Evolutionary conservation across 2,329 filamentous ascomycete species (phyloP).

Genomic region (Chaetomium globosum): DNA sequence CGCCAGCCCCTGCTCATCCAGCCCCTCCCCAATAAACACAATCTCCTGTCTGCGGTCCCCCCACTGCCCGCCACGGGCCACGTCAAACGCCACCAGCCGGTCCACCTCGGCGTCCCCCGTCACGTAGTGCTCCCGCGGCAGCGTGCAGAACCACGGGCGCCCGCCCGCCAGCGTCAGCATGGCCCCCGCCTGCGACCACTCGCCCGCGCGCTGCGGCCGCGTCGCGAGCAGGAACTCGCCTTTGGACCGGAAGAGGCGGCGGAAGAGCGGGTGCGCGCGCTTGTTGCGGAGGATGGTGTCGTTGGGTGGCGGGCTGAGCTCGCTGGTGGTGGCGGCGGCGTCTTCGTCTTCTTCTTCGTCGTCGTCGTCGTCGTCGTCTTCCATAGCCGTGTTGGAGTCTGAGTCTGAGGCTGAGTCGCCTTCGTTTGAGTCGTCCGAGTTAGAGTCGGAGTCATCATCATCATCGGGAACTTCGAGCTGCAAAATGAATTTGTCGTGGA

Average conservation of each 20-base stretch:
- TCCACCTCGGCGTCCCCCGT: slow-evolving; percentile 54
- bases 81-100: slow-evolving; percentile 45
- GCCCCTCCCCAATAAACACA: slow-evolving; percentile 71
- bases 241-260: not conserved
- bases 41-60: slow-evolving; percentile 72
- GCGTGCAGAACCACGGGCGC: slow-evolving; percentile 54
- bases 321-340: too few relatives aligned
- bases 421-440: not conserved
- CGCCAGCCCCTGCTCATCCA: slow-evolving; percentile 57
- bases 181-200: not conserved
- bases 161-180: not conserved
- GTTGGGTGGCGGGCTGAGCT: not conserved
- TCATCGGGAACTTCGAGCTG: not conserved
- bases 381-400: not conserved
- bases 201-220: not conserved
- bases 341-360: not conserved
- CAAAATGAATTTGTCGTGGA: not conserved
- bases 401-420: too few relatives aligned
- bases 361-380: too few relatives aligned
- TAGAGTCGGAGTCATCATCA: not conserved
- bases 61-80: slow-evolving; percentile 61
- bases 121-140: slow-evolving; percentile 54
- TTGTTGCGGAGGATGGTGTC: not conserved
- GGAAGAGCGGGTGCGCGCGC: not conserved
- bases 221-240: not conserved